phyloP scores from a whole-genome alignment of 1,139 yeast species.

The Candida sojae region DNA sequence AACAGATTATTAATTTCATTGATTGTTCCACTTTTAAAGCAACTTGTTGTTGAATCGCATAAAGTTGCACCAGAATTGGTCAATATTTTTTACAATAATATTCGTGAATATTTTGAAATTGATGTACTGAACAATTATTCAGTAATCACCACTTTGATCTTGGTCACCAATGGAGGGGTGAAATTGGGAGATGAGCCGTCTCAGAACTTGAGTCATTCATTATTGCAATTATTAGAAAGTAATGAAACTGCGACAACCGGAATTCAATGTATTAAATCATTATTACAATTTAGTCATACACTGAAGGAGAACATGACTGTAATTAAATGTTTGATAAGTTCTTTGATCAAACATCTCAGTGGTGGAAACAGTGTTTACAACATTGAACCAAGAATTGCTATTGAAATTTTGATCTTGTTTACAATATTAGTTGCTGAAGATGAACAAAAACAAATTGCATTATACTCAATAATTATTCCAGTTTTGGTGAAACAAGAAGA shows the following conservation, averaged over 20 bases:
- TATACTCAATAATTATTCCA: constrained; percentile 51
- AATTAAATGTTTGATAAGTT: constrained; percentile 33
- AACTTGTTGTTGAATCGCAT: constrained; percentile 36
- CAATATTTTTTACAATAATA: constrained; percentile 37
- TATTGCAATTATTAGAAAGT: constrained; percentile 35
- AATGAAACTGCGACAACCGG: constrained; percentile 43
- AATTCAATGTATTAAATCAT: constrained; percentile 58
- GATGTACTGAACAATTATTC: constrained; percentile 36
- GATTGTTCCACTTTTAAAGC: constrained; percentile 59
- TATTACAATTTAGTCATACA: constrained; percentile 45
- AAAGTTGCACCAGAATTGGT: constrained; percentile 30
- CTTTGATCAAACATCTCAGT: constrained; percentile 25
- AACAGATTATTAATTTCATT: constrained; percentile 50
- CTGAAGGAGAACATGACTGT: constrained; percentile 24
- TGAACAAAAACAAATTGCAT: constrained; percentile 28
- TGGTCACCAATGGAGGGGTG: constrained; percentile 56
- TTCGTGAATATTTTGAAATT: constrained; percentile 30
- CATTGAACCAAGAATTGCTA: constrained; percentile 40
- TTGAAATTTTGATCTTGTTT: constrained; percentile 58
- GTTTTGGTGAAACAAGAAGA: constrained; percentile 40
- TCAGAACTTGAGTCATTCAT: constrained; percentile 26
- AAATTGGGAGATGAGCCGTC: constrained; percentile 39
- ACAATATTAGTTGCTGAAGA: constrained; percentile 34
- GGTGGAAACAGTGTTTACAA: constrained; percentile 10
- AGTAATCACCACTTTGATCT: constrained; percentile 58